These are phyloP conservation scores for Candida maesae DNA, from an alignment of 805 yeast genomes.

Conservation along the genomic window DNA sequence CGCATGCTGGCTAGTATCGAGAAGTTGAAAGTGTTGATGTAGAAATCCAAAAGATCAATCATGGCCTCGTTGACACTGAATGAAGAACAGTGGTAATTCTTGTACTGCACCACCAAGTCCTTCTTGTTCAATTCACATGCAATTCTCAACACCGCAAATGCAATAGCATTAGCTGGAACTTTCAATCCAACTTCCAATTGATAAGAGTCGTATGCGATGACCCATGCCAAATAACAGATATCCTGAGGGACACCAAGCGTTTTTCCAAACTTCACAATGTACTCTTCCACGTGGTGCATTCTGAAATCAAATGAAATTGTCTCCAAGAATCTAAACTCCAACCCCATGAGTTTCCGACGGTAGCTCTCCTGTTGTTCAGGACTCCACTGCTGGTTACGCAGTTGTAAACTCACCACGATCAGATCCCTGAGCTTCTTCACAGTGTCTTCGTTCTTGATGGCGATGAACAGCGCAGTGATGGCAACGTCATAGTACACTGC, in stretches of 20 bases:
- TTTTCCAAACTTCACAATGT: conserved; percentile 58
- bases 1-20: conserved; percentile 44
- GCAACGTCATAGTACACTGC: conserved; percentile 60
- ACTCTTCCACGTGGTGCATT: conserved; percentile 60
- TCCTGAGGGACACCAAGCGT: conserved; percentile 42
- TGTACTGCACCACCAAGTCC: conserved; percentile 22
- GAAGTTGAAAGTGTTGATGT: conserved; percentile 51
- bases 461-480: conserved; percentile 61
- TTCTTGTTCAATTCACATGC: conserved; percentile 45
- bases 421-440: conserved; percentile 70
- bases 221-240: conserved; percentile 60
- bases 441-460: conserved; percentile 80
- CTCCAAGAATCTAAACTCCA: conserved; percentile 74
- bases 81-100: conserved; percentile 18
- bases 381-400: conserved; percentile 27
- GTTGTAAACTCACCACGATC: conserved; percentile 37
- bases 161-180: conserved; percentile 72
- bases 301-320: conserved; percentile 79
- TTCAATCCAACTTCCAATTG: conserved; percentile 65
- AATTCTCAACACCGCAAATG: conserved; percentile 62
- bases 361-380: conserved; percentile 46
- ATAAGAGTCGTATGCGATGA: conserved; percentile 68
- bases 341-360: conserved; percentile 48
- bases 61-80: conserved; percentile 43
- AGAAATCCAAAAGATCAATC: conserved; percentile 55